These are phyloP conservation scores for Lactifluus piperatus DNA, from an alignment of 768 basidiomycete genomes.

Conservation along the genomic window DNA sequence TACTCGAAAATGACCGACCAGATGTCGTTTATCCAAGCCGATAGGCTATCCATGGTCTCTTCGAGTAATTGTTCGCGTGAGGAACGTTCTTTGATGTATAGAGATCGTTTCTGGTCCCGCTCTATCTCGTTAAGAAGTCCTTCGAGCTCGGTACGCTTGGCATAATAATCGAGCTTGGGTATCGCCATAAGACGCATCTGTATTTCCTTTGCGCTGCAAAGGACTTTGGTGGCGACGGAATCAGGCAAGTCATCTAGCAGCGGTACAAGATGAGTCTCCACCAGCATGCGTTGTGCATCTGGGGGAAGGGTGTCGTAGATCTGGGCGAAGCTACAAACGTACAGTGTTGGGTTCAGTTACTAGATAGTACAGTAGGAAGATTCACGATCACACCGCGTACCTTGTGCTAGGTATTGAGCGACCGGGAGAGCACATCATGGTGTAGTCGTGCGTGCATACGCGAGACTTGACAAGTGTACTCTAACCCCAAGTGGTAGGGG, in stretches of 20 bases:
- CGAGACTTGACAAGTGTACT: not conserved
- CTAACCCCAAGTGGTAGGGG: not conserved
- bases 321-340: not conserved
- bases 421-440: not conserved
- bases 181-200: conserved; percentile 32
- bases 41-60: conserved; percentile 47
- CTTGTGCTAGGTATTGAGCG: not conserved
- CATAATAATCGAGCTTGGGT: conserved; percentile 43
- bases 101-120: conserved; percentile 43
- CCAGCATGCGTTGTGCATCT: conserved; percentile 40
- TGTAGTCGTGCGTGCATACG: not conserved
- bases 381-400: not conserved
- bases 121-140: conserved; percentile 43
- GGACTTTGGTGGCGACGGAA: conserved; percentile 31
- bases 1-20: conserved; percentile 58
- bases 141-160: conserved; percentile 48
- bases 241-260: conserved; percentile 38
- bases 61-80: conserved; percentile 44
- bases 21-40: conserved; percentile 53
- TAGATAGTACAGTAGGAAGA: not conserved
- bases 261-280: conserved; percentile 42
- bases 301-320: conserved; percentile 44
- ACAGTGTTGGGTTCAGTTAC: not conserved
- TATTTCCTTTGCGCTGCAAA: conserved; percentile 34
- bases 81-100: conserved; percentile 42